Evolutionary conservation across 2,329 filamentous ascomycete genomes (phyloP).

Genomic region (Massarina eburnea): DNA sequence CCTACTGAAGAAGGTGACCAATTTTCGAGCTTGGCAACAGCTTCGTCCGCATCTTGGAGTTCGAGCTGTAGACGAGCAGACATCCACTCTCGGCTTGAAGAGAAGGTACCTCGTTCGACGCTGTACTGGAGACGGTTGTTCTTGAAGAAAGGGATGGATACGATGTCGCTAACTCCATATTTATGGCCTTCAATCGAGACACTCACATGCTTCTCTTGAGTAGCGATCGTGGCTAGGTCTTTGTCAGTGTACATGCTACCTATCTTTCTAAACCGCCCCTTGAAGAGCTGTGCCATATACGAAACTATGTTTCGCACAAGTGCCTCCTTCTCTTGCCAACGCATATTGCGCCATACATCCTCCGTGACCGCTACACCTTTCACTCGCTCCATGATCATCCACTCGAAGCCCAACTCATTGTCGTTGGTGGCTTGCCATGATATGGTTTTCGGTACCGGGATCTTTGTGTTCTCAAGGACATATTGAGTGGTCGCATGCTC

Average conservation of each 20-base stretch:
- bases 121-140: slow-evolving; percentile 2
- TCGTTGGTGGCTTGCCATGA: slow-evolving; percentile 5
- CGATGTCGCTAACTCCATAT: slow-evolving; percentile 6
- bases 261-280: slow-evolving; percentile 4
- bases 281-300: slow-evolving; percentile 5
- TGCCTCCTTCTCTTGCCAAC: slow-evolving; percentile 11
- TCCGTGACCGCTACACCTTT: slow-evolving; percentile 3
- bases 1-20: no score
- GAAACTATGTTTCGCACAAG: slow-evolving; percentile 7
- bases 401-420: slow-evolving; percentile 25
- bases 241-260: slow-evolving; percentile 8
- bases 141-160: slow-evolving; percentile 10
- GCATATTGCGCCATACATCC: slow-evolving; percentile 2
- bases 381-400: slow-evolving; percentile 26
- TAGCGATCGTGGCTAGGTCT: neutral
- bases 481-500: slow-evolving; percentile 23
- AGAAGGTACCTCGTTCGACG: slow-evolving; percentile 6
- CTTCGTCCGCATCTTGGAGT: slow-evolving; percentile 1
- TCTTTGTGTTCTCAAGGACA: slow-evolving; percentile 15
- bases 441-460: slow-evolving; percentile 18
- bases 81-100: slow-evolving; percentile 9
- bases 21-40: no score
- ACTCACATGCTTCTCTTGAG: neutral
- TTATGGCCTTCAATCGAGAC: neutral
- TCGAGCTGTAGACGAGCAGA: slow-evolving; percentile 3